Conservation (phyloP, 2,329 filamentous ascomycete species). For the Cordyceps pruinosa region DNA sequence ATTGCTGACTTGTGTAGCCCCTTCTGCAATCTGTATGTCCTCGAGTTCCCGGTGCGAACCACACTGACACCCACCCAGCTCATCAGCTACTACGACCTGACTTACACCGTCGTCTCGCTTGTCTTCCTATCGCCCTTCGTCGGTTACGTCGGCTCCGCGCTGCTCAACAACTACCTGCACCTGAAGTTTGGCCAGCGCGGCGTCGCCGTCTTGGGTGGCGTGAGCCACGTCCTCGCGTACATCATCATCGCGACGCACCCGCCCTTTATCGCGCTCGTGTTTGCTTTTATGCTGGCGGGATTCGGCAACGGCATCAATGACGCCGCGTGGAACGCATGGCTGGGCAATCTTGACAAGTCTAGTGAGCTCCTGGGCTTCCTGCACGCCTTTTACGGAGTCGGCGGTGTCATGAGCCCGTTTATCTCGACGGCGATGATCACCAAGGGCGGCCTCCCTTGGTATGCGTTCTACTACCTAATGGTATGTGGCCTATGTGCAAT, state of each 20-base stretch:
- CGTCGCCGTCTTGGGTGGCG: conserved; percentile 33
- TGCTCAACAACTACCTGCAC: conserved; percentile 33
- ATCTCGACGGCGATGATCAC: conserved; percentile 66
- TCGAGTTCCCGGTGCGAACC: neutral
- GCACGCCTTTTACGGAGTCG: conserved; percentile 61
- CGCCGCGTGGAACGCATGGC: conserved; percentile 47
- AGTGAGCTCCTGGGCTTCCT: conserved; percentile 65
- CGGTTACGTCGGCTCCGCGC: conserved; percentile 37
- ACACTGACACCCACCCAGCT: conserved; percentile 15
- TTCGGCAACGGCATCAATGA: conserved; percentile 63
- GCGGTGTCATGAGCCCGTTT: conserved; percentile 61
- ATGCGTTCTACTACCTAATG: conserved; percentile 70
- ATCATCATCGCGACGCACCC: conserved; percentile 57
- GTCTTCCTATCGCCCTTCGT: conserved; percentile 36
- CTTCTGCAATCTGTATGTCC: conserved; percentile 44
- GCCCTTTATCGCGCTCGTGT: conserved; percentile 58
- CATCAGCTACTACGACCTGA: conserved; percentile 32
- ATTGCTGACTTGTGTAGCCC: conserved; percentile 27
- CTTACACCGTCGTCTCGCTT: conserved; percentile 35
- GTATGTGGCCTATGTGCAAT: conserved; percentile 35
- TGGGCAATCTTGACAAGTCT: conserved; percentile 60
- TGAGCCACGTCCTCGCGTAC: conserved; percentile 54
- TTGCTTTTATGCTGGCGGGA: conserved; percentile 60
- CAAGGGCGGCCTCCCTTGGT: conserved; percentile 56
- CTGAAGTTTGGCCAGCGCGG: conserved; percentile 33